Evolutionary conservation across 805 yeast species (phyloP).

Genomic region (Kazachstania viticola): DNA sequence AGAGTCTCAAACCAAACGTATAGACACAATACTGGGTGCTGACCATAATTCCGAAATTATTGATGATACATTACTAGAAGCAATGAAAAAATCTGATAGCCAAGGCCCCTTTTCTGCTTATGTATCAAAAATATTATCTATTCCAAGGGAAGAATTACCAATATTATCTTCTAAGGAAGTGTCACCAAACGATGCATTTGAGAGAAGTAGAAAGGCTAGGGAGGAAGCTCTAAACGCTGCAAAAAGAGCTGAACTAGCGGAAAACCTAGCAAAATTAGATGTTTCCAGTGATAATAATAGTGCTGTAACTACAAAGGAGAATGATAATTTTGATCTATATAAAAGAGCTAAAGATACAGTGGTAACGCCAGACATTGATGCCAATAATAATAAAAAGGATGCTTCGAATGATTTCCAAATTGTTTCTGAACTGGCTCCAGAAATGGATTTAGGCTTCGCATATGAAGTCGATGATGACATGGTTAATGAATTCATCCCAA

Average conservation of each 20-base stretch:
- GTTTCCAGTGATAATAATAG: conserved; percentile 5
- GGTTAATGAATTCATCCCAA: conserved; percentile 17
- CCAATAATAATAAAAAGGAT: background rate
- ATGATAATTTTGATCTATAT: conserved; percentile 12
- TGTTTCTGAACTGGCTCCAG: conserved; percentile 18
- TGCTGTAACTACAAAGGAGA: conserved; percentile 1
- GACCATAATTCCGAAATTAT: conserved; percentile 23
- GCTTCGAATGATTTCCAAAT: conserved; percentile 10
- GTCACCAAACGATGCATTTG: conserved; percentile 47
- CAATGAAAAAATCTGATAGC: conserved; percentile 60
- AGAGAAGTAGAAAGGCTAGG: conserved; percentile 52
- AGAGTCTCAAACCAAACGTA: conserved; percentile 59
- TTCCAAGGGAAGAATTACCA: conserved; percentile 76
- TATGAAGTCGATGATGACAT: conserved; percentile 11
- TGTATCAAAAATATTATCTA: conserved; percentile 79
- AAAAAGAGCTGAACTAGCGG: conserved; percentile 34
- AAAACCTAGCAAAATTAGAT: conserved; percentile 14
- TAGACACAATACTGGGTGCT: conserved; percentile 49
- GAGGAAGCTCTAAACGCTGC: conserved; percentile 60
- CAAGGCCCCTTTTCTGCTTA: conserved; percentile 60
- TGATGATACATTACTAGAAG: conserved; percentile 36
- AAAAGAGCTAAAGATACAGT: conserved; percentile 19
- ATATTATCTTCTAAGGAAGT: conserved; percentile 32
- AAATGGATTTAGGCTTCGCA: conserved; percentile 18
- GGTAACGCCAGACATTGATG: conserved; percentile 16